Base-by-base conservation (phyloP, 805 yeast genomes). In the Ogataea allantospora region DNA sequence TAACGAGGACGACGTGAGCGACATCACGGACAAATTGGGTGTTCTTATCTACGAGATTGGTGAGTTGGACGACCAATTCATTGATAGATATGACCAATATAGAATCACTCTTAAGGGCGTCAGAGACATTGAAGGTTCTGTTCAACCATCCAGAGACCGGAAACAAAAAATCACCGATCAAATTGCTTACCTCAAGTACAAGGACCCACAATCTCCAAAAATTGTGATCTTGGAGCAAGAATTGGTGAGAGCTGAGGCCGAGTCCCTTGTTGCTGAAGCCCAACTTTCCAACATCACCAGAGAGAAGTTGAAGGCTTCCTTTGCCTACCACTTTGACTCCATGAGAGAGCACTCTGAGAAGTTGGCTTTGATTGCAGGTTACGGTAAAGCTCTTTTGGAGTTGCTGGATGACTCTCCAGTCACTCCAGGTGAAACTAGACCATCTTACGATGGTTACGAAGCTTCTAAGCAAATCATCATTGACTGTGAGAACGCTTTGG, bases 391-490 rank as follows among this genome's bases (percentile, higher is more conserved):
- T 21, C 66, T 86, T 42, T 71, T 86, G 58, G 91, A 84, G 67
- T 73, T 86, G 59, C 72, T 86, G 59, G 95, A 85, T 58, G 93
- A 84, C 57, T 68, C 87, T 46, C 85, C 93, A 46, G 91, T 85
- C 35, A 83, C 91, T 43, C 95, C 95, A 43, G 95, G 95, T 72
- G 95, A 85, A 70, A 83, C 91, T 33, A 82, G 93, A 78, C 83
- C 89, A 27, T 83, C 89, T 42, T 84, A 84, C 62, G 95, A 84
- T 55, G 95, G 95, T 52, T 84, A 83, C 63, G 93, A 84, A 64
- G 88, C 91, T 31, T 82, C 91, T 27, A 84, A 83, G 68, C 95
- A 84, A 68, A 84, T 84, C 63, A 83, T 84, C 55, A 79, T 84
- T 53, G 95, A 84, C 58, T 87, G 88, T 48, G 95, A 84, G 67